Percentiles rank a stretch among this genome's conserved stretches.
These are phyloP conservation scores for Aspergillus sergii DNA, from an alignment of 2,329 filamentous ascomycete species.

Conservation along the genomic window DNA sequence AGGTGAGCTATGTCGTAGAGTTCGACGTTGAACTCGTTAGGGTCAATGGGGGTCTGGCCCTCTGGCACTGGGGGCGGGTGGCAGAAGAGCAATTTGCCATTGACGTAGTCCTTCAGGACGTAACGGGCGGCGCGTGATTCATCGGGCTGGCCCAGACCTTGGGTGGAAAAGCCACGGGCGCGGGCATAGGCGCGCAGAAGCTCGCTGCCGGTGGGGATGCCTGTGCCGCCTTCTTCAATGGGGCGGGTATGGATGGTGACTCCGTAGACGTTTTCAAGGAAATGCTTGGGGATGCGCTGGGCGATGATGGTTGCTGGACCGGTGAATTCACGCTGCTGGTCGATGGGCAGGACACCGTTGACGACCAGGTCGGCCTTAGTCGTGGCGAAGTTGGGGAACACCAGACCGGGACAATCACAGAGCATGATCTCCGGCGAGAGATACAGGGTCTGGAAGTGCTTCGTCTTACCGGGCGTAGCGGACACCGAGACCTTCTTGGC, in stretches of 20 bases:
- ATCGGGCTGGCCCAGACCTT: constrained; percentile 87
- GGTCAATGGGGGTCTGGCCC: constrained; percentile 58
- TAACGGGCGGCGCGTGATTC: constrained; percentile 88
- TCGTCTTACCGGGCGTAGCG: constrained; percentile 95
- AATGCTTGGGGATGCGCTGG: constrained; percentile 79
- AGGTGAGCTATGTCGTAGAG: constrained; percentile 83
- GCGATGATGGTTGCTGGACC: constrained; percentile 84
- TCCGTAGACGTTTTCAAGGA: constrained; percentile 91
- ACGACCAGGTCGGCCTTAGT: constrained; percentile 96
- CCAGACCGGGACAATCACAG: constrained; percentile 97
- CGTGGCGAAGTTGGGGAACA: constrained; percentile 96
- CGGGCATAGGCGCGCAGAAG: constrained; percentile 82
- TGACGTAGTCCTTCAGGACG: constrained; percentile 96
- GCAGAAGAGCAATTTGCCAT: constrained; percentile 89
- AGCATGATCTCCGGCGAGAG: constrained; percentile 86
- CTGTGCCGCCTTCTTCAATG: constrained; percentile 89
- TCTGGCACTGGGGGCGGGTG: constrained; percentile 71
- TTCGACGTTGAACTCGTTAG: constrained; percentile 79
- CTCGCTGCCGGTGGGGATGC: constrained; percentile 80
- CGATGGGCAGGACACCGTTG: constrained; percentile 92
- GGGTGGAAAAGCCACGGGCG: constrained; percentile 87
- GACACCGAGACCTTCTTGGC: constrained; percentile 99
- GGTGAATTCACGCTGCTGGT: constrained; percentile 90
- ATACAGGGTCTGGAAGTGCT: constrained; percentile 98
- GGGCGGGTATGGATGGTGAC: constrained; percentile 82